Evolutionary conservation across 2,329 filamentous ascomycete species (phyloP).

Genomic region (Apiospora malaysiana): DNA sequence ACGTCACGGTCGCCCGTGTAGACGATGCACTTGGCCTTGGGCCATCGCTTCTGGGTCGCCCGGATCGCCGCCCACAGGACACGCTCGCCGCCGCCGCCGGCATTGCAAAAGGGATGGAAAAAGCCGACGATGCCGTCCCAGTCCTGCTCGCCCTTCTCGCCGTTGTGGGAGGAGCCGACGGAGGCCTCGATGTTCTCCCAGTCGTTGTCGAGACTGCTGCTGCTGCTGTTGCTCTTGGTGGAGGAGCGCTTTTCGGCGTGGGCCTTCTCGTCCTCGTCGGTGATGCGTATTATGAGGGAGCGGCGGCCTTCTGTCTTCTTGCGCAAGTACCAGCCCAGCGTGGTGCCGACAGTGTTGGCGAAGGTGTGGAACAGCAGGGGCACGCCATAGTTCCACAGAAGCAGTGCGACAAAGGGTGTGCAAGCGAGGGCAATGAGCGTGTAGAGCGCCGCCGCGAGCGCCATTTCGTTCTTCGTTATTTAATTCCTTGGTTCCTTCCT

Average conservation of each 20-base stretch:
- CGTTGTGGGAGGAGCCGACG: conserved; percentile 43
- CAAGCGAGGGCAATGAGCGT: conserved; percentile 36
- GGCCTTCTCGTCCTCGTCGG: conserved; percentile 49
- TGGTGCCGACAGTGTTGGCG: conserved; percentile 45
- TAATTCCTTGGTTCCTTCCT: neutral
- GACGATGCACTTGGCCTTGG: conserved; percentile 85
- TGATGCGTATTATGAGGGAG: conserved; percentile 60
- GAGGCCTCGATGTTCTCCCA: conserved; percentile 72
- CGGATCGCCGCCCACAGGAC: conserved; percentile 96
- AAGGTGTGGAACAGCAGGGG: conserved; percentile 45
- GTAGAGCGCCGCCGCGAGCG: conserved; percentile 29
- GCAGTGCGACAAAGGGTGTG: conserved; percentile 36
- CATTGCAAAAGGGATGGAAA: conserved; percentile 98
- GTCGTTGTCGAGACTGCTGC: conserved; percentile 59
- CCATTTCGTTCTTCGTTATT: conserved; percentile 28
- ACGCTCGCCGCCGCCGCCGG: conserved; percentile 92
- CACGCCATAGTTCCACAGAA: conserved; percentile 38
- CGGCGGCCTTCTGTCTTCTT: conserved; percentile 69
- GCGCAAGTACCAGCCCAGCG: conserved; percentile 65
- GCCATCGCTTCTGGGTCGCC: conserved; percentile 88
- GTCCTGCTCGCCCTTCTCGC: conserved; percentile 55
- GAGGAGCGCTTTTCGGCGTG: conserved; percentile 37
- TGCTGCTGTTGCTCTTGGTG: conserved; percentile 39
- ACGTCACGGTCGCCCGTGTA: conserved; percentile 96
- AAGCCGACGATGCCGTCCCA: conserved; percentile 92